phyloP scores from a whole-genome alignment of 257 asterid genomes.

The Petunia axillaris region DNA sequence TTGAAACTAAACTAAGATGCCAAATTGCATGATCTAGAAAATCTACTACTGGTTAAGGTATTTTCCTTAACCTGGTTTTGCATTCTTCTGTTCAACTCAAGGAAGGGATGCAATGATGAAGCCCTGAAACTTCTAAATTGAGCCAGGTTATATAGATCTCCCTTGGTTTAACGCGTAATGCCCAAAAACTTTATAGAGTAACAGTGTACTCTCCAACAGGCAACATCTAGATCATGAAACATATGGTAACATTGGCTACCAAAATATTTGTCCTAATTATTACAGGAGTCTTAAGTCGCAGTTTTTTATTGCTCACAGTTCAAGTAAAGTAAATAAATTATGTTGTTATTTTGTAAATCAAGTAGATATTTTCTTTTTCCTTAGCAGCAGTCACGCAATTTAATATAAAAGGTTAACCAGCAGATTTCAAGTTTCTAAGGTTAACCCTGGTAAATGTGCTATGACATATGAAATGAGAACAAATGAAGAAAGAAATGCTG shows the following conservation, averaged over 20 bases:
- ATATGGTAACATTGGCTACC: neutral
- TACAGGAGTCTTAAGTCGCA: neutral
- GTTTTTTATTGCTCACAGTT: neutral
- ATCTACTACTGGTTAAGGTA: neutral
- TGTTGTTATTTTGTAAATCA: slow-evolving; percentile 4
- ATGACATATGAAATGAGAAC: neutral
- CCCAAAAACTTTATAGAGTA: neutral
- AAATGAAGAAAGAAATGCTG: slow-evolving; percentile 12
- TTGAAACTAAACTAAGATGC: neutral
- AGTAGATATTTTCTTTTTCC: neutral
- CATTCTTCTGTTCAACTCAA: neutral
- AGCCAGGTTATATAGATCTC: neutral
- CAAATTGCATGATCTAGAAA: neutral
- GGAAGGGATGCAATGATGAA: neutral
- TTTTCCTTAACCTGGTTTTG: neutral
- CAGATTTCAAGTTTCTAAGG: neutral
- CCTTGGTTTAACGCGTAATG: neutral
- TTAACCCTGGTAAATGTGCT: neutral
- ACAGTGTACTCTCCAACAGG: neutral
- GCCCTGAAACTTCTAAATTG: too few species aligned
- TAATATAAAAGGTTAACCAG: neutral
- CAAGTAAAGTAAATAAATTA: neutral
- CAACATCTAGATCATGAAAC: slow-evolving; percentile 16
- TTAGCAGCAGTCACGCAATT: neutral
- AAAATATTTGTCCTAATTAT: neutral